Evolutionary conservation across 2,329 filamentous ascomycete genomes (phyloP).

Genomic region (Lecanicillium sp.): DNA sequence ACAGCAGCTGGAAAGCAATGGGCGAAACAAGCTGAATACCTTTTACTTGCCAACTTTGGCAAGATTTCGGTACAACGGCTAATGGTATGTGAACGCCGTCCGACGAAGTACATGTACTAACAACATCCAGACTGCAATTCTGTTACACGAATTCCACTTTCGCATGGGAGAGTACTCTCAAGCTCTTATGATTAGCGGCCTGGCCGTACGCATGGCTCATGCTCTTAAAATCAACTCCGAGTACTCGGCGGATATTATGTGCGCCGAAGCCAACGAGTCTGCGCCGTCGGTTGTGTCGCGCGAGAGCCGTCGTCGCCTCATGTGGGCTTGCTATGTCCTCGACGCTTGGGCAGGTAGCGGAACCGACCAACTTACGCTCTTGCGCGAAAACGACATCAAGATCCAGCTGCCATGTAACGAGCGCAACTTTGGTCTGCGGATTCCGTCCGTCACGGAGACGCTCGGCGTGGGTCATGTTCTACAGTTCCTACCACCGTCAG

Average conservation of each 20-base stretch:
- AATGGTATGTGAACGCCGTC: conserved; percentile 21
- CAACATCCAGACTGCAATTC: conserved; percentile 23
- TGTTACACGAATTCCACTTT: conserved; percentile 32
- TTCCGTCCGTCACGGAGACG: conserved; percentile 30
- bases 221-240: conserved; percentile 32
- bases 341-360: conserved; percentile 33
- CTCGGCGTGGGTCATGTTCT: conserved; percentile 31
- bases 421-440: conserved; percentile 32
- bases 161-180: conserved; percentile 31
- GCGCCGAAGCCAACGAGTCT: conserved; percentile 21
- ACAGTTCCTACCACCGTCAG: conserved; percentile 29
- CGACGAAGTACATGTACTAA: conserved; percentile 1
- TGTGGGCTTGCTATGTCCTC: conserved; percentile 35
- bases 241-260: conserved; percentile 28
- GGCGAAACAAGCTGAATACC: conserved; percentile 28
- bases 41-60: conserved; percentile 29
- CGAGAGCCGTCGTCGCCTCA: conserved; percentile 30
- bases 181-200: conserved; percentile 32
- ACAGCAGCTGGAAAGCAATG: conserved; percentile 27
- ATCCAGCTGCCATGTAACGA: conserved; percentile 33
- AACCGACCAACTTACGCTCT: conserved; percentile 28
- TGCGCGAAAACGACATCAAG: conserved; percentile 32
- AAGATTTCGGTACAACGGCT: conserved; percentile 29
- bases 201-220: conserved; percentile 33
- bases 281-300: conserved; percentile 27